Evolutionary conservation across 2,329 filamentous ascomycete genomes (phyloP).

Genomic region (Phyllosticta citriasiana): DNA sequence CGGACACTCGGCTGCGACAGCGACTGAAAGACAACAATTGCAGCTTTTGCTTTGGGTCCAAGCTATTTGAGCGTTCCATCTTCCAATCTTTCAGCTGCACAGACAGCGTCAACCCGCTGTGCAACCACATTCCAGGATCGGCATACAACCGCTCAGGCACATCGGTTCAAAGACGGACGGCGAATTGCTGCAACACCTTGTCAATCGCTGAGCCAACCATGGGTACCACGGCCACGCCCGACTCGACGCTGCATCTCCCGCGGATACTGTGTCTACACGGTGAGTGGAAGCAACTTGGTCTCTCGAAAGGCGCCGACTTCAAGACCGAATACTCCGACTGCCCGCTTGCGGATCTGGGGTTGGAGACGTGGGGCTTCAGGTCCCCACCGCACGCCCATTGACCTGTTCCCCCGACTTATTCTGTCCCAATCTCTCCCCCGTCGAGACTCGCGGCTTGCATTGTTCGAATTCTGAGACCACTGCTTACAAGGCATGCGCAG

Average conservation of each 20-base stretch:
- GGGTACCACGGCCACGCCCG: constrained; percentile 16
- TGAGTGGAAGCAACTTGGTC: background rate
- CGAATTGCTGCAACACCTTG: background rate
- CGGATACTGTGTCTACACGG: constrained; percentile 71
- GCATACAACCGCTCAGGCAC: background rate
- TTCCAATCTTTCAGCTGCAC: background rate
- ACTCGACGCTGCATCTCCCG: constrained; percentile 37
- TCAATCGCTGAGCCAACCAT: background rate
- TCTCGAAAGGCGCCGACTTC: background rate
- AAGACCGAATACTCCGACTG: background rate
- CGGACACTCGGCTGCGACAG: background rate
- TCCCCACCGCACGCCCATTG: background rate
- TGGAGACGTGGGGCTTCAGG: too few relatives aligned
- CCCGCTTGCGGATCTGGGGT: too few relatives aligned
- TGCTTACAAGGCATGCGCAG: background rate
- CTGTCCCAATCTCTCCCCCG: background rate
- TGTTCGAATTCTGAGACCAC: background rate
- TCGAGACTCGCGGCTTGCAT: background rate
- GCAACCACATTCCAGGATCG: background rate
- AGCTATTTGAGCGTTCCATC: background rate
- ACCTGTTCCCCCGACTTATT: background rate
- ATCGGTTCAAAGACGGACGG: background rate
- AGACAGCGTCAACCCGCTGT: background rate
- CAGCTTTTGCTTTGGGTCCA: background rate
- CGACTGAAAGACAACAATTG: background rate